Base-by-base conservation (phyloP, 1,284 basidiomycete species). In the Peniophora sp. region DNA sequence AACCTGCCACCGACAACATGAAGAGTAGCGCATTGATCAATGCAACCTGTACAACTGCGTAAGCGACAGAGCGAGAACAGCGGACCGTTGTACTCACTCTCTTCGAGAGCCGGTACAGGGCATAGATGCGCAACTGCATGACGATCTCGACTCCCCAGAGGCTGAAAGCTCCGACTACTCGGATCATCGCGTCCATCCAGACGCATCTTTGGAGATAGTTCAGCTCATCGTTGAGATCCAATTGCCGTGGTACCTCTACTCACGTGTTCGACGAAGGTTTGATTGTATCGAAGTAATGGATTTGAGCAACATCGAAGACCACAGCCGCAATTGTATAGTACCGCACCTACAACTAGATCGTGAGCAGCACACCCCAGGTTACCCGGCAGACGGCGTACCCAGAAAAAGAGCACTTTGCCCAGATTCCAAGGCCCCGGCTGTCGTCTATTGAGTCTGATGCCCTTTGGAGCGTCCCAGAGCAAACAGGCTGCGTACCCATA, bases 71-170 rank as follows among this genome's bases (percentile, higher is more conserved):
- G 27, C 12, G 27, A 32, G 8, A 17, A n/a, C n/a, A n/a, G n/a
- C n/a, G 15, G 72, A 11, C 39, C 59, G 41, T 36, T n/a, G n/a
- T n/a, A n/a, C n/a, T n/a, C n/a, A 71, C 70, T 51, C 57, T 62
- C 52, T 63, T 68, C 0, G 68, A 72, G 35, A 67, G 65, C 22
- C 62, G 60, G 55, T 63, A 74, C 6, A 74, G 54, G 5, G 64
- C 67, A 53, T 72, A 69, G 34, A 72, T 61, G 17, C 71, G 60
- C 35, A 72, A 51, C 54, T 72, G 70, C 69, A 74, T 69, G 47
- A 71, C 59, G 34, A 72, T 68, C 56, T 72, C 70, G 24, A 72
- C 62, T 24, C 66, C 61, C 71, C 71, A 73, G 2, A 73, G 57
- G 42, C 65, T 66, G 24, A 73, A 57, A 3, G 68, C 69, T 11